phyloP scores from a whole-genome alignment of 2,329 filamentous ascomycete species.

The Arthroderma sp. region DNA sequence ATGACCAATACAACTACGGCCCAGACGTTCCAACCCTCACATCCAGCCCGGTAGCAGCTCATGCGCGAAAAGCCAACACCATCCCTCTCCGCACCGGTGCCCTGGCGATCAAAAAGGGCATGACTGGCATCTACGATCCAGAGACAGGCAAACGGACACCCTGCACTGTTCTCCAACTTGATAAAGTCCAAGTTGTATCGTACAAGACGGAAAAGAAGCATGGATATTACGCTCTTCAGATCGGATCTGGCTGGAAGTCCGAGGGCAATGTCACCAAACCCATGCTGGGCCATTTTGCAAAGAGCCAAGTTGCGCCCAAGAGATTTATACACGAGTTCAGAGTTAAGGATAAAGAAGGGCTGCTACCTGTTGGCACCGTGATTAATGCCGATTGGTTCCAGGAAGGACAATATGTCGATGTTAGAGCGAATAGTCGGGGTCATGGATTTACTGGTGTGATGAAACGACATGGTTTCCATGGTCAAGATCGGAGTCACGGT shows the following conservation, averaged over 20 bases:
- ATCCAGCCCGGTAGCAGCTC: constrained; percentile 45
- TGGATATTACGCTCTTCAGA: constrained; percentile 88
- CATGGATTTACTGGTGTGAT: constrained; percentile 95
- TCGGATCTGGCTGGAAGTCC: constrained; percentile 65
- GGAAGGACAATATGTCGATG: constrained; percentile 81
- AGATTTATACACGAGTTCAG: constrained; percentile 73
- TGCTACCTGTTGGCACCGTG: constrained; percentile 61
- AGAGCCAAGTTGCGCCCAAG: constrained; percentile 71
- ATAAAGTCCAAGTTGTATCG: constrained; percentile 77
- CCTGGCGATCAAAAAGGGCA: constrained; percentile 83
- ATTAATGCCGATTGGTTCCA: constrained; percentile 85
- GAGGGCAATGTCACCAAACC: constrained; percentile 67
- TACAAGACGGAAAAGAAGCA: constrained; percentile 69
- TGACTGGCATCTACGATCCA: constrained; percentile 76
- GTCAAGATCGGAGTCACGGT: constrained; percentile 86
- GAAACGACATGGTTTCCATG: constrained; percentile 85
- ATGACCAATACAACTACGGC: constrained; percentile 41
- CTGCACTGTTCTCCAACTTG: constrained; percentile 87
- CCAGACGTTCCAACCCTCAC: constrained; percentile 40
- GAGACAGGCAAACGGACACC: constrained; percentile 63
- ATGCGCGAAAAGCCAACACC: constrained; percentile 44
- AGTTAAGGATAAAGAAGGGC: constrained; percentile 58
- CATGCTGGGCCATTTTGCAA: constrained; percentile 76
- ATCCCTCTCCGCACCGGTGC: constrained; percentile 63
- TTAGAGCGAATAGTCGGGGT: constrained; percentile 63